Evolutionary conservation across 768 basidiomycete species (phyloP).

Genomic region (Cantharellus anzutake): DNA sequence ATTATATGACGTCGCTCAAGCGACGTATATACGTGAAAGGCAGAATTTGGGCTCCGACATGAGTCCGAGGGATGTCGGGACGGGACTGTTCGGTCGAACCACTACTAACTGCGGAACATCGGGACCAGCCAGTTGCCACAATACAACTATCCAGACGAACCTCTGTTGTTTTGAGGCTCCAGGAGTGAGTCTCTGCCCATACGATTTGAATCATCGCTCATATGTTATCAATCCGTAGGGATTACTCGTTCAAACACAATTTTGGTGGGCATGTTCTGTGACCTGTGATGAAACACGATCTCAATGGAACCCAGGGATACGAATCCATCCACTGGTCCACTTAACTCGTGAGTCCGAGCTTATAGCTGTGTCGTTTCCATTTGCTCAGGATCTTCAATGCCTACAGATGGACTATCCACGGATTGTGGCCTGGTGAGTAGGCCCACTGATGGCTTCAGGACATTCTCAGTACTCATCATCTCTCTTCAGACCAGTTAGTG

Average conservation of each 20-base stretch:
- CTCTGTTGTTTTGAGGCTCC: conserved; percentile 49
- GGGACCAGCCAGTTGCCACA: conserved; percentile 23
- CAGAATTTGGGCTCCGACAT: too few relatives aligned
- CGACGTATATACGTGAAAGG: too few relatives aligned
- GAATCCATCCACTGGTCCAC: conserved; percentile 39
- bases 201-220: background rate
- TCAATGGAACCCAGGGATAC: conserved; percentile 26
- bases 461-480: too few relatives aligned
- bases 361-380: background rate
- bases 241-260: conserved; percentile 43
- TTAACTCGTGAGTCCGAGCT: conserved; percentile 40
- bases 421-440: conserved; percentile 38
- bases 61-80: too few relatives aligned
- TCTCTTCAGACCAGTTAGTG: background rate
- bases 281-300: background rate
- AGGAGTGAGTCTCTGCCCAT: conserved; percentile 25
- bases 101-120: background rate
- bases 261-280: conserved; percentile 22
- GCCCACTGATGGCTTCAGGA: background rate
- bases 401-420: conserved; percentile 17
- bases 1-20: too few relatives aligned
- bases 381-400: background rate
- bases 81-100: background rate
- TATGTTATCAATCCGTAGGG: conserved; percentile 20
- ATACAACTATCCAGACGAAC: conserved; percentile 24